Base-by-base conservation (phyloP, 2,329 filamentous ascomycete species). In the Fusarium sp. region DNA sequence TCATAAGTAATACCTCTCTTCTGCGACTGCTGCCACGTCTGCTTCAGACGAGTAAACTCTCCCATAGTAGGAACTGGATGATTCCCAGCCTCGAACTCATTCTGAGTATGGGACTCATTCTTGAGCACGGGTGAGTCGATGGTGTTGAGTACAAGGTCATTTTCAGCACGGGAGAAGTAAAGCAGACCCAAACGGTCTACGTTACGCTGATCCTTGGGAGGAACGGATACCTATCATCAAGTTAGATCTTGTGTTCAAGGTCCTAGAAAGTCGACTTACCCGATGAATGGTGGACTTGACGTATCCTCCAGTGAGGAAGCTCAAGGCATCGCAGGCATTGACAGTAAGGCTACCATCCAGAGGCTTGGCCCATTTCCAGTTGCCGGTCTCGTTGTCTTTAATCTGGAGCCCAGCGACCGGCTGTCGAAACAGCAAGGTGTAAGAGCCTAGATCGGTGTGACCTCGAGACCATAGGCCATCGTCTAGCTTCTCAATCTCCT, bases 341-440 rank as follows among this genome's bases (percentile, higher is more conserved):
- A 87, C 83, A 0, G 84, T 86, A 10, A 87, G 80, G 1, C 82
- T 86, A 0, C 83, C 85, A 8, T 84, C 79, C 4, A 85, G 80
- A 1, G 85, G 82, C 20, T 79, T 80, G 0, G 85, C 84, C 77
- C 81, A 87, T 39, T 83, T 86, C 85, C 85, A 87, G 4, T 82
- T 61, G 2, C 80, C 81, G 1, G 82, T 79, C 0, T 81, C 76
- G n/a, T 82, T 81, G 18, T 85, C 83, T 26, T 72, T 74, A 48
- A 89, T 86, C 68, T 90, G 87, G 2, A 89, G 79, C 0, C 83
- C 86, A 0, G 86, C 85, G 1, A 89, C 84, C 0, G 87, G 87
- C 63, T 89, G 87, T 0, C 86, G 80, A 78, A 90, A 89, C 0
- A 89, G 80, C 5, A 89, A 77, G 0, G 87, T 89, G 0, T 88